Percentiles rank a stretch among this genome's conserved stretches.
These are phyloP conservation scores for Thielaviopsis euricoi DNA, from an alignment of 2,329 filamentous ascomycete species.

Conservation along the genomic window DNA sequence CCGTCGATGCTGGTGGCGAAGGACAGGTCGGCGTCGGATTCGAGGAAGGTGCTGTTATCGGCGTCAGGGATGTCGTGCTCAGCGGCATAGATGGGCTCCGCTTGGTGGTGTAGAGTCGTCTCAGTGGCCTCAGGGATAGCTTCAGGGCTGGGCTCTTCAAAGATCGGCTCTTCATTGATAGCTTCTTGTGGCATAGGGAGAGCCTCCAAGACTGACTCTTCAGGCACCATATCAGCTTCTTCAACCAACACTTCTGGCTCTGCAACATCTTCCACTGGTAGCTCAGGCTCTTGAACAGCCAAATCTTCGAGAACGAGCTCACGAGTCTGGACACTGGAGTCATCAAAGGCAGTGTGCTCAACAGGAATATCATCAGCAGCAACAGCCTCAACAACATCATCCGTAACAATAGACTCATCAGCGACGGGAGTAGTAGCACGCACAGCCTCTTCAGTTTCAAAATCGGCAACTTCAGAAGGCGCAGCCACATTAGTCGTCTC, in stretches of 20 bases:
- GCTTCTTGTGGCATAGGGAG: too few relatives aligned
- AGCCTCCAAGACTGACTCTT: neutral
- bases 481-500: neutral
- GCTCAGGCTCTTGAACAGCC: neutral
- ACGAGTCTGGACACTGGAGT: neutral
- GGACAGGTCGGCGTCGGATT: neutral
- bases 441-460: neutral
- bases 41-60: neutral
- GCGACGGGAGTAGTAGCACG: neutral
- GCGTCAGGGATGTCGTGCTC: neutral
- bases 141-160: neutral
- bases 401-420: neutral
- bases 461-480: neutral
- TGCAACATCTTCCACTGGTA: neutral
- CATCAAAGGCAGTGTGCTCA: neutral
- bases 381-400: neutral
- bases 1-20: neutral
- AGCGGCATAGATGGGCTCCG: neutral
- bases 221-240: neutral
- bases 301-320: neutral
- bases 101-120: too few relatives aligned
- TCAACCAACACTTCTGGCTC: neutral
- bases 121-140: neutral
- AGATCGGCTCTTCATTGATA: neutral
- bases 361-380: neutral